Evolutionary conservation across 768 basidiomycete species (phyloP).

Genomic region (Pluteus cervinus): DNA sequence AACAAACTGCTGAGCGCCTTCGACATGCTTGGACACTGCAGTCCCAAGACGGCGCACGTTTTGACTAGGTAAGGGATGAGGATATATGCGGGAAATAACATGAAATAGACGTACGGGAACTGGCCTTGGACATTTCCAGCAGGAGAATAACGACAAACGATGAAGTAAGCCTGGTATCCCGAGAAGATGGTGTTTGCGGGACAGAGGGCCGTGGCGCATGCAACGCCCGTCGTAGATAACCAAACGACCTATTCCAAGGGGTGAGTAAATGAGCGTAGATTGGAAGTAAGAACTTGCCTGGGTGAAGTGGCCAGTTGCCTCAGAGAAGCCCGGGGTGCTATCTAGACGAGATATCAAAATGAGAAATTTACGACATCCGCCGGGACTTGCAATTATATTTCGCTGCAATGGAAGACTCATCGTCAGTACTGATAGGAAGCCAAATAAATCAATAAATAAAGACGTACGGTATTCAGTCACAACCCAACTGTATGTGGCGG

Average conservation of each 20-base stretch:
- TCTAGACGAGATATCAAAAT: slow-evolving; percentile 7
- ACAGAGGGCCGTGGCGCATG: slow-evolving; percentile 39
- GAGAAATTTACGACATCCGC: too few species aligned
- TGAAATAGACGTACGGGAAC: slow-evolving; percentile 5
- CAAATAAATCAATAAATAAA: not conserved
- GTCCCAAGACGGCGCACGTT: too few species aligned
- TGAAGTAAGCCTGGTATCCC: slow-evolving; percentile 10
- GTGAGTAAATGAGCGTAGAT: not conserved
- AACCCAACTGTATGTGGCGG: not conserved
- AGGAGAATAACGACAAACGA: slow-evolving; percentile 18
- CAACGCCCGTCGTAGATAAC: slow-evolving; percentile 41
- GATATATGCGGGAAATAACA: too few species aligned
- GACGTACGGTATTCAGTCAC: not conserved
- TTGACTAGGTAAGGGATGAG: too few species aligned
- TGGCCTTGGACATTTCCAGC: slow-evolving; percentile 14
- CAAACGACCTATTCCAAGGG: slow-evolving; percentile 35
- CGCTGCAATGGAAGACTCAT: slow-evolving; percentile 6
- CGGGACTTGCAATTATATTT: slow-evolving; percentile 17
- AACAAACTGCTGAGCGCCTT: too few species aligned
- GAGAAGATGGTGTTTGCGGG: slow-evolving; percentile 17
- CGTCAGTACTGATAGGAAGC: not conserved
- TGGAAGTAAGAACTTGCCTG: slow-evolving; percentile 11
- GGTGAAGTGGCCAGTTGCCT: slow-evolving; percentile 21
- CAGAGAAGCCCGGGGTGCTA: slow-evolving; percentile 17
- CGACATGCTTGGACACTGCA: too few species aligned